A percentile compares a stretch with the other conserved stretches of the same genome.
Conservation (phyloP, 2,329 filamentous ascomycete genomes). For the Penicillium sp. region DNA sequence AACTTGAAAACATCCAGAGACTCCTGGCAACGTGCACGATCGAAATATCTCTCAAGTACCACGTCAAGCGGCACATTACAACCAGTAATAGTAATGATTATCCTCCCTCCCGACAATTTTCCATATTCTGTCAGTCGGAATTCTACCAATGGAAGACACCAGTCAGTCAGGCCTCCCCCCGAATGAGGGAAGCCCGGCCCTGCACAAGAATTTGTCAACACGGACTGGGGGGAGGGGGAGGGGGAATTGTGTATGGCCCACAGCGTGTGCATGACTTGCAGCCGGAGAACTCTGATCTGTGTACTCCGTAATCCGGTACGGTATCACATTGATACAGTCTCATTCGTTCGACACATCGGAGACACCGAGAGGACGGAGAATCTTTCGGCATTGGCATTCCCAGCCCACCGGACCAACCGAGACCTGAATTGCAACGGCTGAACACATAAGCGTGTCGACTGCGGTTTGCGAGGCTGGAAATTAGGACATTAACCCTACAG, state of each 20-base stretch:
- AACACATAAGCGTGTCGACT: neutral
- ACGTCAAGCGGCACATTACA: neutral
- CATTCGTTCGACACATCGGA: neutral
- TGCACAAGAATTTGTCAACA: conserved; percentile 19
- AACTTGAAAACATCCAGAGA: neutral
- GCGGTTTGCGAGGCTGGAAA: neutral
- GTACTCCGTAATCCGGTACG: conserved; percentile 27
- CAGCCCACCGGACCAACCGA: neutral
- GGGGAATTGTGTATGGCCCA: conserved; percentile 5
- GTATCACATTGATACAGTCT: neutral
- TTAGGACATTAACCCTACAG: neutral
- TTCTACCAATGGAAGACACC: too few relatives aligned
- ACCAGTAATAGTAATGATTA: too few relatives aligned
- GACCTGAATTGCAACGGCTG: neutral
- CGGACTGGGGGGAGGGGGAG: conserved; percentile 1
- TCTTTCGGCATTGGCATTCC: neutral
- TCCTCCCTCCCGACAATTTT: neutral
- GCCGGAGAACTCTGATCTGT: conserved; percentile 18
- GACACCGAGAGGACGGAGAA: neutral
- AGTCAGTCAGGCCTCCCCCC: neutral
- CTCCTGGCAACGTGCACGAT: neutral
- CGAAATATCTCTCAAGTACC: neutral
- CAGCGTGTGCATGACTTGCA: conserved; percentile 23
- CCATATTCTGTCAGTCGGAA: neutral
- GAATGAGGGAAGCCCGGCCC: conserved; percentile 10